Evolutionary conservation across 2,329 filamentous ascomycete genomes (phyloP).

Genomic region (Curvularia sp.): DNA sequence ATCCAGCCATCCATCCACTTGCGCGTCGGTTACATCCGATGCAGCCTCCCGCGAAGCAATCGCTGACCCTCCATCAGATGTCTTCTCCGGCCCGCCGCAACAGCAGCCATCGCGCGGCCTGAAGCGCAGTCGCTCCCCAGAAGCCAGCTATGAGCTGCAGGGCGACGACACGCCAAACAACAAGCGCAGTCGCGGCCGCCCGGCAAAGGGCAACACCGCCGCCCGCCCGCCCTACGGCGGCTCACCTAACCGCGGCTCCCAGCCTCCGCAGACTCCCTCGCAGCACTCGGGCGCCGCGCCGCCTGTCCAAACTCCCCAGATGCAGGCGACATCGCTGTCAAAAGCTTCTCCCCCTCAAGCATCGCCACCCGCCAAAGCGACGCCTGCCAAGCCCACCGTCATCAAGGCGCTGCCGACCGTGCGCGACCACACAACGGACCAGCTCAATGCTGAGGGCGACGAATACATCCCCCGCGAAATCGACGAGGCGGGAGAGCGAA

Average conservation of each 20-base stretch:
- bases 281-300: slow-evolving; percentile 59
- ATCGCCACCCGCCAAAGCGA: slow-evolving; percentile 73
- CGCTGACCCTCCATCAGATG: slow-evolving; percentile 38
- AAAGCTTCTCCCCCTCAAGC: slow-evolving; percentile 64
- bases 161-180: slow-evolving; percentile 35
- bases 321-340: slow-evolving; percentile 58
- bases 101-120: slow-evolving; percentile 42
- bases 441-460: slow-evolving; percentile 85
- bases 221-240: slow-evolving; percentile 56
- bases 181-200: slow-evolving; percentile 58
- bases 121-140: slow-evolving; percentile 53
- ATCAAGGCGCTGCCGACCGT: slow-evolving; percentile 96
- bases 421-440: slow-evolving; percentile 95
- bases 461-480: slow-evolving; percentile 94
- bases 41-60: slow-evolving; percentile 25
- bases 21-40: slow-evolving; percentile 45
- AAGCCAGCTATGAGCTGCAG: slow-evolving; percentile 46
- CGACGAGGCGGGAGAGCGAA: slow-evolving; percentile 92
- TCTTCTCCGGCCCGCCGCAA: slow-evolving; percentile 41
- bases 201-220: slow-evolving; percentile 61
- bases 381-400: slow-evolving; percentile 77
- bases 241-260: slow-evolving; percentile 61
- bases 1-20: slow-evolving; percentile 12
- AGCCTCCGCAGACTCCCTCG: slow-evolving; percentile 54
- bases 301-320: slow-evolving; percentile 61